A percentile compares a stretch with the other conserved stretches of the same genome.
Evolutionary conservation across 1,284 basidiomycete genomes (phyloP).

Genomic region (Tilletiaria anomala): DNA sequence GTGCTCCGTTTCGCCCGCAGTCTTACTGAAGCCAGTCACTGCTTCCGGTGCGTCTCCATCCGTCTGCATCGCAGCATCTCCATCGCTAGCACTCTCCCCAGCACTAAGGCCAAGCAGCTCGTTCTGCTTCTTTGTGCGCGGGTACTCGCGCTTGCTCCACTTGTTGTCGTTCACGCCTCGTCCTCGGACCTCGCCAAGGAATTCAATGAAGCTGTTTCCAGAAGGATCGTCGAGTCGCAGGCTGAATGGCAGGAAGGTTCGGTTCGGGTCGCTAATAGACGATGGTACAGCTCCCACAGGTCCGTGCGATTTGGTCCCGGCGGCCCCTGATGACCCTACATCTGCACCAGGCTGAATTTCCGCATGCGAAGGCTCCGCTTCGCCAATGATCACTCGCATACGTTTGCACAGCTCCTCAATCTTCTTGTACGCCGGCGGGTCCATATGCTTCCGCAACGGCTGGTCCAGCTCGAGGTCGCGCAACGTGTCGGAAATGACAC

Average conservation of each 20-base stretch:
- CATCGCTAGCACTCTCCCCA: conserved; percentile 5
- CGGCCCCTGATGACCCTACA: no score
- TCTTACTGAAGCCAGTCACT: conserved; percentile 29
- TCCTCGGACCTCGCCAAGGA: conserved; percentile 21
- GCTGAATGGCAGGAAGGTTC: conserved; percentile 61
- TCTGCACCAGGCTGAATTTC: conserved; percentile 19
- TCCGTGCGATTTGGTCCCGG: no score
- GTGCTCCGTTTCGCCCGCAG: conserved; percentile 39
- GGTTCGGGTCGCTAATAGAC: conserved; percentile 39
- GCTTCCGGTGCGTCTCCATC: not conserved
- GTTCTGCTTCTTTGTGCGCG: conserved; percentile 71
- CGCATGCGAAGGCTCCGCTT: conserved; percentile 46
- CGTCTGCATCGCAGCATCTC: not conserved
- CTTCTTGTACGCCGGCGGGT: conserved; percentile 59
- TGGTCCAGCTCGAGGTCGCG: conserved; percentile 73
- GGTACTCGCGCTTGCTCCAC: conserved; percentile 81
- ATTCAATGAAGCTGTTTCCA: conserved; percentile 67
- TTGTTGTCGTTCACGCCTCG: conserved; percentile 61
- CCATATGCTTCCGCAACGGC: conserved; percentile 68
- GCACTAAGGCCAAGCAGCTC: conserved; percentile 57
- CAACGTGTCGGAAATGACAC: conserved; percentile 69
- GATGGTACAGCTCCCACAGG: no score
- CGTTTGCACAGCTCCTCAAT: conserved; percentile 62
- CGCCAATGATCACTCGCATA: conserved; percentile 56
- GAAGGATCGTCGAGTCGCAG: conserved; percentile 80